A percentile compares a stretch with the other conserved stretches of the same genome.
Evolutionary conservation across 1,284 basidiomycete species (phyloP).

Genomic region (Bondarzewia mesenterica): DNA sequence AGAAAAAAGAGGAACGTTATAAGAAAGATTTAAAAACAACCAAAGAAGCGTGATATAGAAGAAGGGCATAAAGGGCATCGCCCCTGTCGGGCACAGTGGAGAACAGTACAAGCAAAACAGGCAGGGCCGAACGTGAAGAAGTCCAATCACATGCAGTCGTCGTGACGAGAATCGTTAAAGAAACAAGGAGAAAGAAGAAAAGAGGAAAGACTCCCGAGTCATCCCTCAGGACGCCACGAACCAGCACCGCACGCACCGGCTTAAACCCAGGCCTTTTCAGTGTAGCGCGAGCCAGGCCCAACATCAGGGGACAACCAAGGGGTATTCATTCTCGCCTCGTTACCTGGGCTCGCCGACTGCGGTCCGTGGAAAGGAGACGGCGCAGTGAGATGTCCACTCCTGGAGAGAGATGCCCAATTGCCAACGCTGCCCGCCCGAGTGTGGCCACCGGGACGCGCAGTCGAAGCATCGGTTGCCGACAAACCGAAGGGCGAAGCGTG

Average conservation of each 20-base stretch:
- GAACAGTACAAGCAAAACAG: not conserved
- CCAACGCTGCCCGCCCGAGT: conserved; percentile 69
- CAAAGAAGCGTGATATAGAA: conserved; percentile 1
- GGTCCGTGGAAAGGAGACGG: conserved; percentile 34
- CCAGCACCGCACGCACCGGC: conserved; percentile 1
- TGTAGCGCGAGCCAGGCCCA: conserved; percentile 44
- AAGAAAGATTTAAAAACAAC: conserved; percentile 7
- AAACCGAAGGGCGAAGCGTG: conserved; percentile 42
- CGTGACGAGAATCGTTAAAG: conserved; percentile 6
- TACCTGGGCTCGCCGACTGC: conserved; percentile 45
- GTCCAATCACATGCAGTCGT: conserved; percentile 6
- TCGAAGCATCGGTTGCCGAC: conserved; percentile 21
- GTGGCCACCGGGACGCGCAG: conserved; percentile 50
- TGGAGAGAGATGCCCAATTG: conserved; percentile 61
- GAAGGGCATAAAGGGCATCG: conserved; percentile 13
- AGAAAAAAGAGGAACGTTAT: conserved; percentile 24
- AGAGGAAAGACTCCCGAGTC: conserved; percentile 2
- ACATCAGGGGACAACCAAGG: conserved; percentile 65
- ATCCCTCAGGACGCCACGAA: not conserved
- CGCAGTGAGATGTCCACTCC: conserved; percentile 40
- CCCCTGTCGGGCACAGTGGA: not conserved
- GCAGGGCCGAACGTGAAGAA: not conserved
- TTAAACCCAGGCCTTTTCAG: conserved; percentile 57
- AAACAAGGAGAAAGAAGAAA: conserved; percentile 5
- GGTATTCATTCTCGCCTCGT: conserved; percentile 38